These are phyloP conservation scores for Neurospora intermedia DNA, from an alignment of 495 filamentous ascomycete genomes.

Conservation along the genomic window DNA sequence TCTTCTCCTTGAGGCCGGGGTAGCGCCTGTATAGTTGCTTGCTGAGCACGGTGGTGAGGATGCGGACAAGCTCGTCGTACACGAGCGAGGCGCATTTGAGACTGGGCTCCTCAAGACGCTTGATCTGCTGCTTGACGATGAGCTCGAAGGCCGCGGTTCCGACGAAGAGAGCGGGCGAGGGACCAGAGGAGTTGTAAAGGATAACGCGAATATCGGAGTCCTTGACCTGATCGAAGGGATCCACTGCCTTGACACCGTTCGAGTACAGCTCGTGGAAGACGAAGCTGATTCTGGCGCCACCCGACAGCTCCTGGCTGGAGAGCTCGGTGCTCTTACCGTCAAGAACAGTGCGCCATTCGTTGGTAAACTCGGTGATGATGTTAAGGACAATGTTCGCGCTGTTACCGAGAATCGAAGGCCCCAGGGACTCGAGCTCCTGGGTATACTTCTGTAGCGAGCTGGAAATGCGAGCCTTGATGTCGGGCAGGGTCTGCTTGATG, in stretches of 20 bases:
- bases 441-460: slow-evolving; percentile 88
- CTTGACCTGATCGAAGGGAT: slow-evolving; percentile 95
- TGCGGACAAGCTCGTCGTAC: slow-evolving; percentile 95
- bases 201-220: slow-evolving; percentile 96
- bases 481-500: slow-evolving; percentile 98
- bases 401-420: slow-evolving; percentile 94
- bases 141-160: slow-evolving; percentile 95
- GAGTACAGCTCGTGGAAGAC: slow-evolving; percentile 98
- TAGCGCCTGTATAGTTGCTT: slow-evolving; percentile 91
- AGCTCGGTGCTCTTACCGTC: slow-evolving; percentile 95
- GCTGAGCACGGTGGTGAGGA: slow-evolving; percentile 77
- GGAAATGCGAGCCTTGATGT: slow-evolving; percentile 93
- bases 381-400: slow-evolving; percentile 92
- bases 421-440: slow-evolving; percentile 68
- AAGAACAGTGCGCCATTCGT: slow-evolving; percentile 90
- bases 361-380: slow-evolving; percentile 97
- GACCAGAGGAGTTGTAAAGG: slow-evolving; percentile 95
- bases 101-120: slow-evolving; percentile 89
- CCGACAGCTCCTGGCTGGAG: slow-evolving; percentile 87
- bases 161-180: slow-evolving; percentile 94
- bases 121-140: slow-evolving; percentile 98
- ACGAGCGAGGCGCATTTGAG: slow-evolving; percentile 94
- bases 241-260: slow-evolving; percentile 96
- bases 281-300: slow-evolving; percentile 97
- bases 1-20: slow-evolving; percentile 88